A percentile compares a stretch with the other conserved stretches of the same genome.
phyloP scores from a whole-genome alignment of 306 rosid genomes.

The Casuarina glauca region DNA sequence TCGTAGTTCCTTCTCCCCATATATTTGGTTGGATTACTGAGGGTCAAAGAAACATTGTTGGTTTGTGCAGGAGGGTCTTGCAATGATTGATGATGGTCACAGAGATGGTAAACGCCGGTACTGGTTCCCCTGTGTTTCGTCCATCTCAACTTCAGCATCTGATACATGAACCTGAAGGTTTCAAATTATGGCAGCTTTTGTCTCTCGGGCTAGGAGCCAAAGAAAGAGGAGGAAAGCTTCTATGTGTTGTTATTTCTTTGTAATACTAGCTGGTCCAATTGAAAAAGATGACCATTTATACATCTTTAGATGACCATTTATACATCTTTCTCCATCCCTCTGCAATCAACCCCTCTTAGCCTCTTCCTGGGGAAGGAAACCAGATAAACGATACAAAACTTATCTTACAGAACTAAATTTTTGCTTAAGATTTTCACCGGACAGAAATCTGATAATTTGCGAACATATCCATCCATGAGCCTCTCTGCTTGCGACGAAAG shows the following conservation, averaged over 20 bases:
- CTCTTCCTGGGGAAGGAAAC: not conserved
- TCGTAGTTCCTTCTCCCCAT: not conserved
- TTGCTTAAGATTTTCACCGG: not conserved
- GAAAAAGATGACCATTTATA: not conserved
- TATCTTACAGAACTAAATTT: too few species aligned
- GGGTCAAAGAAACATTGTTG: conserved; percentile 11
- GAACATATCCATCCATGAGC: not conserved
- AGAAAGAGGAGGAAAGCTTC: not conserved
- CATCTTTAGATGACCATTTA: not conserved
- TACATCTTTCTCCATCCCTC: not conserved
- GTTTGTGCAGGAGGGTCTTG: conserved; percentile 86
- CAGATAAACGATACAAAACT: not conserved
- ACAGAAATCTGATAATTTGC: not conserved
- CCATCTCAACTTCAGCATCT: conserved; percentile 54
- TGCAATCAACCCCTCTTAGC: not conserved
- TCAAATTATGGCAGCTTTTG: not conserved
- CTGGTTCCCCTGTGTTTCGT: conserved; percentile 94
- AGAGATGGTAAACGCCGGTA: conserved; percentile 77
- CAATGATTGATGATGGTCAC: conserved; percentile 97
- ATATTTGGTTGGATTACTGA: not conserved
- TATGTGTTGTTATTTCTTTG: not conserved
- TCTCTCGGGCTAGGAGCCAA: not conserved
- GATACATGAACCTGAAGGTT: conserved; percentile 35
- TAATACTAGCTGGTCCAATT: not conserved
- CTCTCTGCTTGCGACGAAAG: too few species aligned